Evolutionary conservation across 1,284 basidiomycete genomes (phyloP).

Genomic region (Retiboletus fuscus): DNA sequence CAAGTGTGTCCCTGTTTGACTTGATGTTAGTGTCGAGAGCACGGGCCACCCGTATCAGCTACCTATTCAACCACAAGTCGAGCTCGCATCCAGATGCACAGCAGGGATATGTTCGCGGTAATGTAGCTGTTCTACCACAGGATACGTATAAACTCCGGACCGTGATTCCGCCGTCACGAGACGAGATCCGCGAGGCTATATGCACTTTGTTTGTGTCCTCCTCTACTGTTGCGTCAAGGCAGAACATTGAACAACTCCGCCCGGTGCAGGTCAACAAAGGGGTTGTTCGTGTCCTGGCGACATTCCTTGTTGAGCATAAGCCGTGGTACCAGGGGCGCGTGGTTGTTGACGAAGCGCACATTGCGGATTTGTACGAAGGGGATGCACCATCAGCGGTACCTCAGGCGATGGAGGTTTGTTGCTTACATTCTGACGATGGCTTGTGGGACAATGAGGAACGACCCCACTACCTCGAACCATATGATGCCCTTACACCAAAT

Average conservation of each 20-base stretch:
- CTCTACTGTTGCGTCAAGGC: background rate
- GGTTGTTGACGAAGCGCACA: background rate
- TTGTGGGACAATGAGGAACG: too few species aligned
- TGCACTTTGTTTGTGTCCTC: background rate
- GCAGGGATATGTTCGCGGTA: background rate
- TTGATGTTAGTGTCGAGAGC: background rate
- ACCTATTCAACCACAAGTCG: background rate
- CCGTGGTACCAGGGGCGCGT: background rate
- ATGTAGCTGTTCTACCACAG: background rate
- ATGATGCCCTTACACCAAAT: too few species aligned
- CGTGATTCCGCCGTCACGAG: background rate
- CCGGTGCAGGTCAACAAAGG: background rate
- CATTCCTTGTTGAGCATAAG: background rate
- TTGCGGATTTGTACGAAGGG: background rate
- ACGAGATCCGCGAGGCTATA: background rate
- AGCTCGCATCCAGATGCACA: background rate
- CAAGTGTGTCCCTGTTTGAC: background rate
- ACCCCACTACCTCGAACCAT: too few species aligned
- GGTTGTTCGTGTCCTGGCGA: background rate
- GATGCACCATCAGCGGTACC: background rate
- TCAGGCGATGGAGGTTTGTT: background rate
- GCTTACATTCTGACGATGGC: conserved; percentile 2
- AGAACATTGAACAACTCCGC: background rate
- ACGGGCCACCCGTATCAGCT: background rate
- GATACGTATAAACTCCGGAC: background rate